phyloP scores from a whole-genome alignment of 2,329 filamentous ascomycete species.

The Alternaria angustiovoidea region DNA sequence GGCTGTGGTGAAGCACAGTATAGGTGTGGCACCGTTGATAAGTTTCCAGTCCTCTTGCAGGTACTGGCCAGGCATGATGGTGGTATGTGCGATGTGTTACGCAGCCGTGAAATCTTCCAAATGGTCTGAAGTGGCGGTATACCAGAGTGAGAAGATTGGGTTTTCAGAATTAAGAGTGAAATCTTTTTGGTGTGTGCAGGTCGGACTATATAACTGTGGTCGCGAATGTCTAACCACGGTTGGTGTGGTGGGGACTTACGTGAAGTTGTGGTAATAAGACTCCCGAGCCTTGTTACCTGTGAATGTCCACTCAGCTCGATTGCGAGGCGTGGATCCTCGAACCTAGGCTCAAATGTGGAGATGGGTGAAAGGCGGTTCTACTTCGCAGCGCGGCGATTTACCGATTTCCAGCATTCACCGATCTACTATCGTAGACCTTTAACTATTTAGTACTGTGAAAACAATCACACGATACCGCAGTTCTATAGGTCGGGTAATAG shows the following conservation, averaged over 20 bases:
- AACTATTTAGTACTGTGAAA: background rate
- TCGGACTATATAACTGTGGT: background rate
- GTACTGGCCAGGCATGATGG: background rate
- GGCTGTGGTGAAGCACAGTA: background rate
- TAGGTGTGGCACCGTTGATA: background rate
- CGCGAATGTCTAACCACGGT: background rate
- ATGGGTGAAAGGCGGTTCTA: background rate
- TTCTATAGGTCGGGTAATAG: background rate
- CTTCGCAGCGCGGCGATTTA: background rate
- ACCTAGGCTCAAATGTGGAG: background rate
- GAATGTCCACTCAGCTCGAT: background rate
- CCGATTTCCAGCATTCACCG: background rate
- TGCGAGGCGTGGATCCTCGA: background rate
- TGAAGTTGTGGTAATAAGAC: background rate
- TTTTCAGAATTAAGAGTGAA: background rate
- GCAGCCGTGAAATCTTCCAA: background rate
- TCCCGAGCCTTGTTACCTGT: too few relatives aligned
- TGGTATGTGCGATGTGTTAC: background rate
- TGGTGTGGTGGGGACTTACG: background rate
- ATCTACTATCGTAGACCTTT: background rate
- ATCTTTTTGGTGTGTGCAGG: background rate
- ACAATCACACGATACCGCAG: background rate
- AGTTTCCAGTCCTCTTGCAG: background rate
- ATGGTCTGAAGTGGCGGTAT: background rate
- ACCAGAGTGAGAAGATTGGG: background rate